phyloP scores from a whole-genome alignment of 768 basidiomycete species.

The Serendipita sp. region DNA sequence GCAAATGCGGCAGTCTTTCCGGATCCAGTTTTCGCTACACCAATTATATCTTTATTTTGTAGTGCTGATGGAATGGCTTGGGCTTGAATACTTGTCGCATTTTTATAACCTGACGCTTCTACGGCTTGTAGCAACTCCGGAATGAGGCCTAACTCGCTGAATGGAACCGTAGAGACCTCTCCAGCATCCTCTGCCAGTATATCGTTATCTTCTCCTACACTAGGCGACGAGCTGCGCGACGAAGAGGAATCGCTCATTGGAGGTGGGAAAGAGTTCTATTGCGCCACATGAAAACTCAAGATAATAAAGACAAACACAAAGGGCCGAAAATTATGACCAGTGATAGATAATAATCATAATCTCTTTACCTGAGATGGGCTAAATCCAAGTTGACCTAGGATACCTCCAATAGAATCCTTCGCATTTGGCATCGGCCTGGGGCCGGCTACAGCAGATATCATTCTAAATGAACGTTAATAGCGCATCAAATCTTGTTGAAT shows the following conservation, averaged over 20 bases:
- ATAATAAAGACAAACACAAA: background rate
- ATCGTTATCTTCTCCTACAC: background rate
- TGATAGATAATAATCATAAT: constrained; percentile 6
- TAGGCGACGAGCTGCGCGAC: background rate
- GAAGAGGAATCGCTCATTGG: background rate
- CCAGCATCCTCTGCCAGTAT: background rate
- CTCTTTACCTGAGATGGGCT: constrained; percentile 9
- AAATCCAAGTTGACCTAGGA: constrained; percentile 30
- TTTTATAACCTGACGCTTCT: constrained; percentile 60
- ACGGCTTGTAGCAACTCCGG: constrained; percentile 79
- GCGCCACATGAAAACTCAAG: background rate
- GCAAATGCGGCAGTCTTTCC: constrained; percentile 98
- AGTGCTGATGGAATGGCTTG: constrained; percentile 76
- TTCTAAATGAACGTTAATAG: constrained; percentile 26
- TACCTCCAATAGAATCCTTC: constrained; percentile 35
- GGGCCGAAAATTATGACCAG: background rate
- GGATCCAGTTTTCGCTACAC: constrained; percentile 93
- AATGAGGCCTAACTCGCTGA: constrained; percentile 75
- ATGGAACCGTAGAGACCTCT: constrained; percentile 27
- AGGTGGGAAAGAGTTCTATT: background rate
- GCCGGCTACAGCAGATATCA: constrained; percentile 60
- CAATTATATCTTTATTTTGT: constrained; percentile 87
- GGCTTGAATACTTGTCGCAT: constrained; percentile 81
- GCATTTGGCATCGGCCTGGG: constrained; percentile 23
- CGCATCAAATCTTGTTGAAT: constrained; percentile 3